phyloP scores from a whole-genome alignment of 2,329 filamentous ascomycete species.

The Aspergillaceae sp. region DNA sequence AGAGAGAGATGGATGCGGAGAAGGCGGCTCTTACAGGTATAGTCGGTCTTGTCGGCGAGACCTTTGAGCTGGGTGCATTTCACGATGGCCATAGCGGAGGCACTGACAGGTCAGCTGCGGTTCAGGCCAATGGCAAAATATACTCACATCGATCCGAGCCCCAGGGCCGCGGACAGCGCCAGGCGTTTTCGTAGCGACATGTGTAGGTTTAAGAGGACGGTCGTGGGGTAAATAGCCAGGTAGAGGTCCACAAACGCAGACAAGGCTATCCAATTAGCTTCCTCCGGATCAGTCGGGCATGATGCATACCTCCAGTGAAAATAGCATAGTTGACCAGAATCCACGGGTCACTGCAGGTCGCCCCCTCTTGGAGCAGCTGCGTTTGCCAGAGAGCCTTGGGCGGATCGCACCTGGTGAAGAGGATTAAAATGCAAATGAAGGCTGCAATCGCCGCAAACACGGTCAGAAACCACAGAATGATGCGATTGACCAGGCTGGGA shows the following conservation, averaged over 20 bases:
- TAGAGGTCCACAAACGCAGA: slow-evolving; percentile 26
- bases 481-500: slow-evolving; percentile 11
- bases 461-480: slow-evolving; percentile 21
- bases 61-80: slow-evolving; percentile 24
- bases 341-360: slow-evolving; percentile 27
- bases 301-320: slow-evolving; percentile 31
- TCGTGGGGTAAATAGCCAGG: slow-evolving; percentile 25
- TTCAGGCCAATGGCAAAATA: no score
- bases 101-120: slow-evolving; percentile 13
- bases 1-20: no score
- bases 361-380: slow-evolving; percentile 15
- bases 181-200: slow-evolving; percentile 24
- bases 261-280: slow-evolving; percentile 9
- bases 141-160: slow-evolving; percentile 24
- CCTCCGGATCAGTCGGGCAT: neutral
- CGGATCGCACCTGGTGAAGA: slow-evolving; percentile 39
- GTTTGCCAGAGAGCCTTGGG: slow-evolving; percentile 32
- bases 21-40: slow-evolving; percentile 16
- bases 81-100: slow-evolving; percentile 22
- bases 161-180: slow-evolving; percentile 18
- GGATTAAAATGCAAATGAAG: slow-evolving; percentile 30
- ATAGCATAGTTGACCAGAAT: slow-evolving; percentile 35
- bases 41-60: slow-evolving; percentile 18
- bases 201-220: slow-evolving; percentile 24
- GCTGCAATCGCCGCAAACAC: slow-evolving; percentile 22